Conservation (phyloP, 352 stramenopile species). For the Pythium sukuiense region DNA sequence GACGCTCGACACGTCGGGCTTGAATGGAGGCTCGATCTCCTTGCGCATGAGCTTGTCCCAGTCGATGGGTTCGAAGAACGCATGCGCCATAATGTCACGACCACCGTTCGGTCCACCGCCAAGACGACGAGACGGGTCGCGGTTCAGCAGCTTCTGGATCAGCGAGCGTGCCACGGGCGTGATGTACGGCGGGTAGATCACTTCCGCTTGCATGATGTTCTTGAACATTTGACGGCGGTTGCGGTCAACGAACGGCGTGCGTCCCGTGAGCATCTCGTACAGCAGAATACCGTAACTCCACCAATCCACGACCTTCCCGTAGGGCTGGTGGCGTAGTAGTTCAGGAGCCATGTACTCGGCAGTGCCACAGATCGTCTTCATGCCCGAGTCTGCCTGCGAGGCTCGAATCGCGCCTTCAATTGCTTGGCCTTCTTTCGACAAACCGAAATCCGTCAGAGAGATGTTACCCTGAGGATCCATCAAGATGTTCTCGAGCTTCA, state of each 20-base stretch:
- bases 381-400: conserved; percentile 75
- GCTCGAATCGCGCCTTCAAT: conserved; percentile 81
- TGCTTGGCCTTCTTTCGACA: conserved; percentile 84
- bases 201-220: conserved; percentile 89
- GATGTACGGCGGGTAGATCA: conserved; percentile 89
- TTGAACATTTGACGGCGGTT: conserved; percentile 91
- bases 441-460: conserved; percentile 83
- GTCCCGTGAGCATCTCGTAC: conserved; percentile 88
- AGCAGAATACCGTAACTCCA: conserved; percentile 90
- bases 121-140: conserved; percentile 91
- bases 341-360: conserved; percentile 90
- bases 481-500: conserved; percentile 90
- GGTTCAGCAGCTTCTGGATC: conserved; percentile 92
- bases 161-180: conserved; percentile 65
- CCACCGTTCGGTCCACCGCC: conserved; percentile 87
- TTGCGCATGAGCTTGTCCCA: conserved; percentile 87
- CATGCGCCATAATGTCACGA: conserved; percentile 86
- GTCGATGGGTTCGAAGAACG: conserved; percentile 84
- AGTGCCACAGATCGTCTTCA: conserved; percentile 90
- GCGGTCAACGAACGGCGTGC: conserved; percentile 86
- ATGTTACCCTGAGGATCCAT: conserved; percentile 90
- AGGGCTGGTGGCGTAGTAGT: conserved; percentile 79
- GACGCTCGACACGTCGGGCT: conserved; percentile 74
- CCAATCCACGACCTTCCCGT: conserved; percentile 90
- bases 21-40: conserved; percentile 79